Evolutionary conservation across 2,329 filamentous ascomycete species (phyloP).

Genomic region (Stemphylium beticola): DNA sequence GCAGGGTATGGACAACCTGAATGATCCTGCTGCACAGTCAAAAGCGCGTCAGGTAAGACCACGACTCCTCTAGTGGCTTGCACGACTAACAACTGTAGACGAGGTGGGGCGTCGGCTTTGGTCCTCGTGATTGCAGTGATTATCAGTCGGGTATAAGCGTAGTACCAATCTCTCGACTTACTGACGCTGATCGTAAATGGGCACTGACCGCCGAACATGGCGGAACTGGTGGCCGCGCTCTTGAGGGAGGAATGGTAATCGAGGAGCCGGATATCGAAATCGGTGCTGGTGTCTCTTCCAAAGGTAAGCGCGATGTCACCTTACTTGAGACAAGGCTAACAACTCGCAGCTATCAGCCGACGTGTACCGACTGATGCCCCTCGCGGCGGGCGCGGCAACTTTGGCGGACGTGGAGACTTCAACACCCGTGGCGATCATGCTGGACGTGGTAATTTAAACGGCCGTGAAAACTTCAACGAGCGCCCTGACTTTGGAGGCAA

Average conservation of each 20-base stretch:
- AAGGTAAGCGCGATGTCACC: conserved; percentile 58
- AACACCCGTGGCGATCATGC: conserved; percentile 16
- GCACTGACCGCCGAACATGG: conserved; percentile 92
- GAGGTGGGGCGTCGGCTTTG: conserved; percentile 96
- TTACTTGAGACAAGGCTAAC: conserved; percentile 17
- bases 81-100: conserved; percentile 63
- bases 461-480: conserved; percentile 9
- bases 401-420: conserved; percentile 10
- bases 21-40: conserved; percentile 74
- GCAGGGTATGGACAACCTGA: conserved; percentile 81
- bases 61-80: not conserved
- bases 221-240: conserved; percentile 82
- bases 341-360: conserved; percentile 39
- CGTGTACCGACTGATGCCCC: conserved; percentile 43
- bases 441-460: conserved; percentile 25
- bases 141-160: conserved; percentile 90
- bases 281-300: conserved; percentile 93
- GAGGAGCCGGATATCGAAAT: conserved; percentile 99
- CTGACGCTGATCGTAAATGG: conserved; percentile 97
- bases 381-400: conserved; percentile 27
- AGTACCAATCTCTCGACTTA: conserved; percentile 90
- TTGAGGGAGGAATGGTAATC: conserved; percentile 84
- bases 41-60: conserved; percentile 54
- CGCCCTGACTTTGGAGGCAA: conserved; percentile 9
- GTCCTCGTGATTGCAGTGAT: conserved; percentile 95